A percentile compares a stretch with the other conserved stretches of the same genome.
These are phyloP conservation scores for Tylopilus cervinicoccineus DNA, from an alignment of 768 basidiomycete species.

Conservation along the genomic window DNA sequence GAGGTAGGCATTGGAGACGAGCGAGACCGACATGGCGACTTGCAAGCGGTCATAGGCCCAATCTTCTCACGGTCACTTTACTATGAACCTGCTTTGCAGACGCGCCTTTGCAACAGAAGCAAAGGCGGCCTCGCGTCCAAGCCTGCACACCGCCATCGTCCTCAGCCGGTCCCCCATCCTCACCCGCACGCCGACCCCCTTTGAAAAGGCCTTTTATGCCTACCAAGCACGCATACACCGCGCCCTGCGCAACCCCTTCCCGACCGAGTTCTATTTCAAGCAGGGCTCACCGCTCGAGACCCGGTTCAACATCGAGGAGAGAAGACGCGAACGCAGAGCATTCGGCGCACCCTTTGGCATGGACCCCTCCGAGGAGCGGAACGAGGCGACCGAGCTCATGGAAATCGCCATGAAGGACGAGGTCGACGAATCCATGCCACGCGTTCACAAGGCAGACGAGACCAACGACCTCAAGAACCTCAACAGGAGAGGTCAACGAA, in stretches of 20 bases:
- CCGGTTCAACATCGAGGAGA: slow-evolving; percentile 74
- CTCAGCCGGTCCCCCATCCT: slow-evolving; percentile 76
- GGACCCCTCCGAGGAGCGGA: slow-evolving; percentile 39
- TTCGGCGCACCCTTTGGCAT: slow-evolving; percentile 65
- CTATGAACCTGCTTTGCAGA: slow-evolving; percentile 3
- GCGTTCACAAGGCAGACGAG: slow-evolving; percentile 58
- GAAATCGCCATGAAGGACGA: slow-evolving; percentile 58
- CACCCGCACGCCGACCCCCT: slow-evolving; percentile 63
- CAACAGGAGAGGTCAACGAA: slow-evolving; percentile 79
- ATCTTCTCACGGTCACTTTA: slow-evolving; percentile 34
- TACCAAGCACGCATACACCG: slow-evolving; percentile 83
- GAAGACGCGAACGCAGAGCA: slow-evolving; percentile 61
- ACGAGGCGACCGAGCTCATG: slow-evolving; percentile 49
- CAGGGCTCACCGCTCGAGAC: slow-evolving; percentile 82
- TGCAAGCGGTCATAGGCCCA: not conserved
- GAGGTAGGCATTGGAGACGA: slow-evolving; percentile 79
- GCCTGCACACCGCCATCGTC: slow-evolving; percentile 60
- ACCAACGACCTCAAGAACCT: slow-evolving; percentile 64
- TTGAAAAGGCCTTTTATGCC: slow-evolving; percentile 77
- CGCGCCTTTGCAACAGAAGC: slow-evolving; percentile 46
- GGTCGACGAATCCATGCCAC: slow-evolving; percentile 57
- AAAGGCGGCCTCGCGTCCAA: slow-evolving; percentile 32
- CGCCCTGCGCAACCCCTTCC: slow-evolving; percentile 84
- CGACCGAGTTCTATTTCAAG: slow-evolving; percentile 91
- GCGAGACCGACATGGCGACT: slow-evolving; percentile 60